Evolutionary conservation across 768 basidiomycete species (phyloP).

Genomic region (Macrolepiota albuminosa): DNA sequence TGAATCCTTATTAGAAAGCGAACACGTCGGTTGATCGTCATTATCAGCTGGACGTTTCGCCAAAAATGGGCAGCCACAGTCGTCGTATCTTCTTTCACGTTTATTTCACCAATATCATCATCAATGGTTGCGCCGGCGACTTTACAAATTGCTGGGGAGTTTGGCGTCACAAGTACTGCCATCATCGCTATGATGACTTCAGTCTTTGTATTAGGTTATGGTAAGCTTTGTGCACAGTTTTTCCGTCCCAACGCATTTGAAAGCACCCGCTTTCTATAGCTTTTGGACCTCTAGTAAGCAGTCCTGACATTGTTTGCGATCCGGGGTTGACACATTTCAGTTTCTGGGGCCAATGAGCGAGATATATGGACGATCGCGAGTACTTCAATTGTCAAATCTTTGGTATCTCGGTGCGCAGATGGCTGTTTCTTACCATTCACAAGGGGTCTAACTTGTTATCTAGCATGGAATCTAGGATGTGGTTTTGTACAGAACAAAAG

Average conservation of each 20-base stretch:
- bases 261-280: slow-evolving; percentile 27
- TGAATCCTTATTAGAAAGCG: background rate
- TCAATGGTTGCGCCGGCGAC: slow-evolving; percentile 71
- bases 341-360: slow-evolving; percentile 63
- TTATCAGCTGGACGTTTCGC: slow-evolving; percentile 47
- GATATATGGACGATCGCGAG: slow-evolving; percentile 60
- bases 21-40: background rate
- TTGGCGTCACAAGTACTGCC: slow-evolving; percentile 47
- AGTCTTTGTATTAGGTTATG: slow-evolving; percentile 49
- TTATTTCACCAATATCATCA: slow-evolving; percentile 66
- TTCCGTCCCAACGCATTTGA: background rate
- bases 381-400: slow-evolving; percentile 60
- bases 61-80: slow-evolving; percentile 62
- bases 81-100: slow-evolving; percentile 65
- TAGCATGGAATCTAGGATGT: slow-evolving; percentile 59
- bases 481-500: slow-evolving; percentile 56
- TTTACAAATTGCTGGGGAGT: slow-evolving; percentile 41
- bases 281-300: slow-evolving; percentile 42
- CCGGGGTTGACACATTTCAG: slow-evolving; percentile 15
- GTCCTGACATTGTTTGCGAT: background rate
- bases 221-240: slow-evolving; percentile 27
- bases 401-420: slow-evolving; percentile 52
- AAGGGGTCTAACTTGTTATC: background rate
- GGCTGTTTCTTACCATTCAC: background rate
- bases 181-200: slow-evolving; percentile 56